Evolutionary conservation across 306 rosid genomes (phyloP).

Genomic region (Datisca glomerata): DNA sequence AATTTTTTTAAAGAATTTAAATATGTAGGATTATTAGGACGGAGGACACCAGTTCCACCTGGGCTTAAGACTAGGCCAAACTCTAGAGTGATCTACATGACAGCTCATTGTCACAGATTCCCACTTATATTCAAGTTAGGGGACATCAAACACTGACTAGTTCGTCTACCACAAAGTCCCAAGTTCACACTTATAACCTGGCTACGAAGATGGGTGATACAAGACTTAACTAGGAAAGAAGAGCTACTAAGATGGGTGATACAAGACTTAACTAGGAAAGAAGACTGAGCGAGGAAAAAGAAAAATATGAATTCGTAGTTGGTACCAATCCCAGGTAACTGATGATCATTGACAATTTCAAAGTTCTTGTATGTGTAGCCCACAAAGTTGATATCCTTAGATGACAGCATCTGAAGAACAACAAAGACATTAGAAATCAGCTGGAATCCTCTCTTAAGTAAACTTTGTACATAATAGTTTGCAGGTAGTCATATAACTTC

Average conservation of each 20-base stretch:
- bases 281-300: conserved; percentile 7
- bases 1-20: no score
- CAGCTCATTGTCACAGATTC: no score
- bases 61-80: no score
- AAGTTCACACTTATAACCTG: no score
- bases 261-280: not conserved
- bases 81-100: no score
- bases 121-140: not conserved
- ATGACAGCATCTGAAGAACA: conserved; percentile 81
- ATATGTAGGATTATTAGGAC: no score
- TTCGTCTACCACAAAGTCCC: not conserved
- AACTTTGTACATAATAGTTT: no score
- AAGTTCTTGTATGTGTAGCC: conserved; percentile 94
- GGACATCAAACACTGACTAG: not conserved
- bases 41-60: no score
- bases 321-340: conserved; percentile 83
- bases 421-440: conserved; percentile 14
- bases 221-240: not conserved
- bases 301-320: conserved; percentile 9
- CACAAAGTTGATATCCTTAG: conserved; percentile 88
- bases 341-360: conserved; percentile 81
- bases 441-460: no score
- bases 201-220: not conserved
- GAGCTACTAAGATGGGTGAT: not conserved
- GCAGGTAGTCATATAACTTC: no score